phyloP scores from a whole-genome alignment of 352 stramenopile species.

The Phytophthora sp. region DNA sequence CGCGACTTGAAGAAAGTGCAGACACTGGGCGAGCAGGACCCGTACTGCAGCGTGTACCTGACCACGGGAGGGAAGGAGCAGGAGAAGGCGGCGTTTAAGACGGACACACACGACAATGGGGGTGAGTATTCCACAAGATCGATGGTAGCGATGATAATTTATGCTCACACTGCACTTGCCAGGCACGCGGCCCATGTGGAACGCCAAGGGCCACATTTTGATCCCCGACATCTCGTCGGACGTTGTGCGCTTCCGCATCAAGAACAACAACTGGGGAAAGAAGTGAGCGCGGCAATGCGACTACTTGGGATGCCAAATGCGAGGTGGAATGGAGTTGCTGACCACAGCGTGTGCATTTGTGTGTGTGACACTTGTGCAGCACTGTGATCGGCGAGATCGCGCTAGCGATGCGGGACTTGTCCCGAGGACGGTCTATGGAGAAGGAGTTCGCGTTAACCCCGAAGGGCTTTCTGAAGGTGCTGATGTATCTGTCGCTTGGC shows the following conservation, averaged over 20 bases:
- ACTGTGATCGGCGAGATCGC: constrained; percentile 76
- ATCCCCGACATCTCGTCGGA: constrained; percentile 72
- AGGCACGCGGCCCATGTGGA: constrained; percentile 74
- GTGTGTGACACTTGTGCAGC: constrained; percentile 32
- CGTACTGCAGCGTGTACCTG: constrained; percentile 70
- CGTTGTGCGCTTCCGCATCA: constrained; percentile 70
- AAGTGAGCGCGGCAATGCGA: constrained; percentile 43
- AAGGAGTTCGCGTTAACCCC: constrained; percentile 80
- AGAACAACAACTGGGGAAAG: constrained; percentile 85
- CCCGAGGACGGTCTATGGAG: constrained; percentile 76
- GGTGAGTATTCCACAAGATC: constrained; percentile 29
- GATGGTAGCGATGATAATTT: constrained; percentile 9
- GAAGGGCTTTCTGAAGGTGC: constrained; percentile 70
- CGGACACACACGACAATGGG: constrained; percentile 76
- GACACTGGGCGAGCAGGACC: constrained; percentile 75
- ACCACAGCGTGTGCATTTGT: background rate
- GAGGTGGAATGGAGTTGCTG: background rate
- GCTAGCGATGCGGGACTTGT: constrained; percentile 72
- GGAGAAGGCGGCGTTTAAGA: constrained; percentile 69
- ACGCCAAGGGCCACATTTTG: constrained; percentile 75
- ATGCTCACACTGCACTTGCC: constrained; percentile 4
- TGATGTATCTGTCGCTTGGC: constrained; percentile 73
- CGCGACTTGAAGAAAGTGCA: constrained; percentile 76
- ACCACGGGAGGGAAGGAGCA: constrained; percentile 58
- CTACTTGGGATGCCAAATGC: background rate